Base-by-base conservation (phyloP, 305 asterid genomes). In the Fraxinus sp. region DNA sequence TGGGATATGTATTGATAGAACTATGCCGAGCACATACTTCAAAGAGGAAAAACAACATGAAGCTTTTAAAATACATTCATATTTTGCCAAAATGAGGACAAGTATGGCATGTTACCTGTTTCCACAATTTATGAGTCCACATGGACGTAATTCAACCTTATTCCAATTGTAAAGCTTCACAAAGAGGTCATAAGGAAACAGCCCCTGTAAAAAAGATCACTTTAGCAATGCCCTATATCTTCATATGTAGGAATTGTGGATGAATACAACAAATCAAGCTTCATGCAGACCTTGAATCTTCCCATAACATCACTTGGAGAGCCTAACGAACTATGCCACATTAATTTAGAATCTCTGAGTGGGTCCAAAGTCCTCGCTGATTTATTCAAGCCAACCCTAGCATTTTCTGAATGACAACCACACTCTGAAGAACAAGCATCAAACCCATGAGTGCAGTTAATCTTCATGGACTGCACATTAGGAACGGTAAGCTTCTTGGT, bases 111-210 rank as follows among this genome's bases (percentile, higher is more conserved):
- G 74, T 74, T 90, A 94, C 98, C 98, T 94, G 90, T 94, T 94
- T 79, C 98, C 98, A 89, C 94, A 91, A 82, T 94, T 94, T 82
- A 85, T 78, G 70, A 94, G 93, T 81, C 98, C 98, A 86, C 88
- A 75, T 13, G 98, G 98, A 73, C 78, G 86, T 78, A 93, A 76
- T 75, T 91, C 97, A 74, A 90, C 84, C 90, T 89, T 86, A 81
- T 90, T 92, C 91, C 94, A 88, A 46, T 90, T 86, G 85, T 92
- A 90, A 79, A 94, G 97, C 91, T 90, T 90, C 88, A 94, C 95
- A 85, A 94, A 94, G 77, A 83, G 86, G 71, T 94, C 95, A 39
- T 93, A 93, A 2, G 94, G 88, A 84, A 94, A 93, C 44, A 88
- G 90, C 41, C 91, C 95, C 98, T 94, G 93, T 74, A 85, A 86